phyloP scores from a whole-genome alignment of 1,284 basidiomycete genomes.

The Cutaneotrichosporon sp. region DNA sequence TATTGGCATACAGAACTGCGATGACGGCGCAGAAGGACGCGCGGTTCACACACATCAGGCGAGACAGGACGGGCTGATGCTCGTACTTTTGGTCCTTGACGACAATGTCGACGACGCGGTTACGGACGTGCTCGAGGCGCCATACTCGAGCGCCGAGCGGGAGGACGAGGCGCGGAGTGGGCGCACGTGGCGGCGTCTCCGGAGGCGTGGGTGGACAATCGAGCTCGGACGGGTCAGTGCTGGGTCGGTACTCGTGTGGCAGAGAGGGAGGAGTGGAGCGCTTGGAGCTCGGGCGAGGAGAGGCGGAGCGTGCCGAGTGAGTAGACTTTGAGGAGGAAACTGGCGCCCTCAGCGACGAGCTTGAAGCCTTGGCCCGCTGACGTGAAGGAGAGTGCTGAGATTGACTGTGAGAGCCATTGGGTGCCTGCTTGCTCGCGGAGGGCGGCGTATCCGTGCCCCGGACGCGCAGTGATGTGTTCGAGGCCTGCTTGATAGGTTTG shows the following conservation, averaged over 20 bases:
- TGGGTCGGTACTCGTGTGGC: not conserved
- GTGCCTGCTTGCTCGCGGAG: not conserved
- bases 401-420: not conserved
- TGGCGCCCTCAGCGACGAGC: not conserved
- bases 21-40: constrained; percentile 2
- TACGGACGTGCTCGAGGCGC: not conserved
- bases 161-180: not conserved
- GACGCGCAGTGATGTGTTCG: not conserved
- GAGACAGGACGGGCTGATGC: not conserved
- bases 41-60: constrained; percentile 3
- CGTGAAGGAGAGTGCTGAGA: not conserved
- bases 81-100: not conserved
- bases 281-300: not conserved
- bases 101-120: constrained; percentile 2
- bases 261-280: not conserved
- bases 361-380: not conserved
- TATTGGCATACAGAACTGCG: not conserved
- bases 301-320: not conserved
- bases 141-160: not conserved
- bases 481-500: not conserved
- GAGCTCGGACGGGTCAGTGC: not conserved
- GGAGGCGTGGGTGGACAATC: not conserved
- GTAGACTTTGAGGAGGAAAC: not conserved
- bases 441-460: not conserved
- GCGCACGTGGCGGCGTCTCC: not conserved